Evolutionary conservation across 176 grass and related monocot species (phyloP).

Genomic region (Zea mays): Zm-B73-REFERENCE-NAM-5.0 NC_050096.1:166468001-166468500

Average conservation of each 20-base stretch:
- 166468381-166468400: slow-evolving; percentile 6
- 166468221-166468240: slow-evolving; percentile 44
- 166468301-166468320: not conserved
- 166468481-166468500: not conserved
- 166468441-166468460: not conserved
- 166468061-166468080: slow-evolving; percentile 71
- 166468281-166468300: slow-evolving; percentile 48
- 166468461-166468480: not conserved
- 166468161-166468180: slow-evolving; percentile 48
- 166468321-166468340: slow-evolving; percentile 11
- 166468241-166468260: slow-evolving; percentile 35
- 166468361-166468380: not conserved
- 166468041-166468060: slow-evolving; percentile 53
- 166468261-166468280: slow-evolving; percentile 37
- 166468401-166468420: slow-evolving; percentile 27
- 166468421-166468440: not conserved
- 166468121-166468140: slow-evolving; percentile 86
- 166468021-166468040: slow-evolving; percentile 69
- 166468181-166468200: slow-evolving; percentile 10
- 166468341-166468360: slow-evolving; percentile 38
- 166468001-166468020: slow-evolving; percentile 60
- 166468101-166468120: slow-evolving; percentile 65
- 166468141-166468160: slow-evolving; percentile 57
- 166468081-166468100: slow-evolving; percentile 43
- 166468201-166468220: slow-evolving; percentile 43